phyloP scores from a whole-genome alignment of 139 green algal species.

The Coelastrella sp. region DNA sequence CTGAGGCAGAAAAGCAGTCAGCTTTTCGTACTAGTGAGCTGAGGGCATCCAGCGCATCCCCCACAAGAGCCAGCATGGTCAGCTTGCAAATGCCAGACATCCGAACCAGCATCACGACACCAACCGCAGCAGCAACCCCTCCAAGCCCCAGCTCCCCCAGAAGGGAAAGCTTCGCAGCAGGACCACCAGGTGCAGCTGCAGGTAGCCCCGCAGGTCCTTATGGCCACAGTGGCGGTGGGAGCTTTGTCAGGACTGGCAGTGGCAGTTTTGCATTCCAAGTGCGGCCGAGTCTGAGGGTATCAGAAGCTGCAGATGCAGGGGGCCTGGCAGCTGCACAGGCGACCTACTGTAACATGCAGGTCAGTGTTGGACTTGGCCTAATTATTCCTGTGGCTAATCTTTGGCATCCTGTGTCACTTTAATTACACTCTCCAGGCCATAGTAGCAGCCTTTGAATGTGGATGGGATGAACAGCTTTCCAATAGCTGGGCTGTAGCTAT shows the following conservation, averaged over 20 bases:
- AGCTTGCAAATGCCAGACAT: not conserved
- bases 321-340: not conserved
- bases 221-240: not conserved
- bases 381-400: too few species aligned
- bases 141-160: not conserved
- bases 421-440: too few species aligned
- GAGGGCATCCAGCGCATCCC: not conserved
- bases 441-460: too few species aligned
- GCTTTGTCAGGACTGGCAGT: not conserved
- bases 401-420: too few species aligned
- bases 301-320: not conserved
- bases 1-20: constrained; percentile 34
- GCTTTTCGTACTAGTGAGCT: constrained; percentile 28
- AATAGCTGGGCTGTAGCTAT: too few species aligned
- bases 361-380: too few species aligned
- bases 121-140: not conserved
- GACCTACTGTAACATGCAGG: not conserved
- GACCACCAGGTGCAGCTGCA: not conserved
- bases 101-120: not conserved
- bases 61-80: not conserved
- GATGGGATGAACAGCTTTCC: too few species aligned
- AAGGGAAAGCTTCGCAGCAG: not conserved
- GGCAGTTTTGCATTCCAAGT: not conserved
- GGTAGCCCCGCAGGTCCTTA: not conserved
- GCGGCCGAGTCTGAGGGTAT: not conserved